Evolutionary conservation across 1,284 basidiomycete species (phyloP).

Genomic region (Pseudozyma flocculosa): DNA sequence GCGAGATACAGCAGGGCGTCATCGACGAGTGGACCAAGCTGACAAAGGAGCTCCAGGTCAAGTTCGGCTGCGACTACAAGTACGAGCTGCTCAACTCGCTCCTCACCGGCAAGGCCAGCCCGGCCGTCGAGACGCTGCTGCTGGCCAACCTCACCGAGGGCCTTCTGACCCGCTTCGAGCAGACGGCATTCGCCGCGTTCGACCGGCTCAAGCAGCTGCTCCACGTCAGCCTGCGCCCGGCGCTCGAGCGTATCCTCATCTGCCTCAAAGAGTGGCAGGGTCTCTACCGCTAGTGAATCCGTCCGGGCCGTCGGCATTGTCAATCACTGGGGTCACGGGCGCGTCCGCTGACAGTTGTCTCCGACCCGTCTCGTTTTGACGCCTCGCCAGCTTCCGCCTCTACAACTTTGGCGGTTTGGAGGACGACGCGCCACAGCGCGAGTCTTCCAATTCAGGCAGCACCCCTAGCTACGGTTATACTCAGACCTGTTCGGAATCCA

Average conservation of each 20-base stretch:
- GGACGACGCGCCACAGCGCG: not conserved
- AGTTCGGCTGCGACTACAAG: conserved; percentile 36
- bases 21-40: conserved; percentile 35
- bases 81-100: conserved; percentile 40
- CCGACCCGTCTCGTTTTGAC: not conserved
- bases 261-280: conserved; percentile 3
- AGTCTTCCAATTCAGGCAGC: not conserved
- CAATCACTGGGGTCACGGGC: too few species aligned
- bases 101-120: conserved; percentile 32
- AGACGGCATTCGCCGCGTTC: conserved; percentile 16
- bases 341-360: too few species aligned
- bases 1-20: conserved; percentile 18
- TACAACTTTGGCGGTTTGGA: not conserved
- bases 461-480: too few species aligned
- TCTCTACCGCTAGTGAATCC: not conserved
- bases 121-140: conserved; percentile 42
- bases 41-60: conserved; percentile 24
- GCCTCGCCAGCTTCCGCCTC: not conserved
- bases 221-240: conserved; percentile 12
- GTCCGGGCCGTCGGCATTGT: too few species aligned
- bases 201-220: conserved; percentile 18
- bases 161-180: conserved; percentile 22
- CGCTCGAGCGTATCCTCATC: conserved; percentile 20
- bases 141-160: conserved; percentile 44
- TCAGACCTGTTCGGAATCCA: not conserved